Evolutionary conservation across 495 filamentous ascomycete species (phyloP), one percentile per base, ranked within the genome.

Genomic region (Penicillium fimorum): DNA sequence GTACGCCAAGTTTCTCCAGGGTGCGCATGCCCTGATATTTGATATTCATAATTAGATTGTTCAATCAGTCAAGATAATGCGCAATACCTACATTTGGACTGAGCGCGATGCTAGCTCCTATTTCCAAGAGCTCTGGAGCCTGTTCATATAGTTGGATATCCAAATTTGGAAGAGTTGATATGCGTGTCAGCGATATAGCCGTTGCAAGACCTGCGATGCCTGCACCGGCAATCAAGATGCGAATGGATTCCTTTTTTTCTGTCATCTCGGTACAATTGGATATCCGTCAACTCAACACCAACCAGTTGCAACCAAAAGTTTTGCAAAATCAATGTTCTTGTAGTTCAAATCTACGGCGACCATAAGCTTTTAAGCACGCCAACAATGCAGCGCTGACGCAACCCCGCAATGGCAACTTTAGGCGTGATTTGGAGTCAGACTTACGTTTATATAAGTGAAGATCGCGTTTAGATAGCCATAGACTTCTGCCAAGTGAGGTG

Each of bases 51-150:
- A 17, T 61, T 47, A 47, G 59, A 41, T 27, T 6, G 33, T 53
- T 17, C 5, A 37, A 50, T 18, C 9, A 11, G 11, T 30, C 24
- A n/a, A 3, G 12, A 40, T 1, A 1, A 38, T 2, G 18, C 8
- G 18, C 8, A 24, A 6, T 24, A 33, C 58, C 35, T 61, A 70
- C 79, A 72, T 80, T 80, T 18, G 76, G 76, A 43, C 78, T 76
- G 8, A 82, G 65, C 8, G 79, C 76, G 55, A 80, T 79, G 27
- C 75, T 77, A 0, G 76, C 79, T 9, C 76, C 76, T 38, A 81
- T 79, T 49, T 81, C 77, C 32, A 60, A 57, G 7, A 79, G 68
- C 56, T 78, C 69, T 0, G 67, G 50, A 8, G 79, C 73, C 56
- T 75, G 72, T 42, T 80, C 77, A 53, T 78, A 81, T 13, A 80